Percentiles rank a stretch among this genome's conserved stretches.
These are phyloP conservation scores for Elaphomyces granulatus DNA, from an alignment of 495 filamentous ascomycete genomes.

Conservation along the genomic window DNA sequence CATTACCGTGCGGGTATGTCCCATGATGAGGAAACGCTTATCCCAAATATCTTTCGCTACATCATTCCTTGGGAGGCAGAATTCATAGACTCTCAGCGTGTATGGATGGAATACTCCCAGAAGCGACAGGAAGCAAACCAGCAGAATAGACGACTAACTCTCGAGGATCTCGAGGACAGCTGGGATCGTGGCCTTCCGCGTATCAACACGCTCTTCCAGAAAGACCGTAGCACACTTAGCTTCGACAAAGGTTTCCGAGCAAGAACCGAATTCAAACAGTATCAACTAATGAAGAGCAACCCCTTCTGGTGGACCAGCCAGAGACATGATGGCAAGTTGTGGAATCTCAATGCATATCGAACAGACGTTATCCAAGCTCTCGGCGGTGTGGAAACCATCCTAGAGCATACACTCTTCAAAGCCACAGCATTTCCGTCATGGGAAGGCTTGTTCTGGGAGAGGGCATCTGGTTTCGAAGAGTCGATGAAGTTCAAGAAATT, in stretches of 20 bases:
- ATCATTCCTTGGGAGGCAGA: constrained; percentile 99
- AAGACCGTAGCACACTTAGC: constrained; percentile 90
- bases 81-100: constrained; percentile 96
- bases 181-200: constrained; percentile 97
- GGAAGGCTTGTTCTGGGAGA: constrained; percentile 99
- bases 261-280: constrained; percentile 93
- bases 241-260: constrained; percentile 99
- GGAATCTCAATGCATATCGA: constrained; percentile 96
- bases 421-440: constrained; percentile 97
- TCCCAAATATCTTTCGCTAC: constrained; percentile 98
- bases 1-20: constrained; percentile 98
- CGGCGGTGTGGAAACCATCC: constrained; percentile 98
- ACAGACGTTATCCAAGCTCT: constrained; percentile 98
- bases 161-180: constrained; percentile 96
- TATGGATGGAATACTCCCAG: constrained; percentile 99
- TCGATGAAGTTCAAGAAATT: constrained; percentile 98
- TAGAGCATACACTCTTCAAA: constrained; percentile 97
- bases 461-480: constrained; percentile 35
- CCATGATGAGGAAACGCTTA: constrained; percentile 93
- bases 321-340: constrained; percentile 93
- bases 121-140: constrained; percentile 96
- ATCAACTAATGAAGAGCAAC: constrained; percentile 98
- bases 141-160: constrained; percentile 85
- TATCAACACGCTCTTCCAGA: constrained; percentile 99
- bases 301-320: constrained; percentile 99